These are phyloP conservation scores for Krasilnikovozyma curviuscula DNA, from an alignment of 768 basidiomycete species.

Conservation along the genomic window DNA sequence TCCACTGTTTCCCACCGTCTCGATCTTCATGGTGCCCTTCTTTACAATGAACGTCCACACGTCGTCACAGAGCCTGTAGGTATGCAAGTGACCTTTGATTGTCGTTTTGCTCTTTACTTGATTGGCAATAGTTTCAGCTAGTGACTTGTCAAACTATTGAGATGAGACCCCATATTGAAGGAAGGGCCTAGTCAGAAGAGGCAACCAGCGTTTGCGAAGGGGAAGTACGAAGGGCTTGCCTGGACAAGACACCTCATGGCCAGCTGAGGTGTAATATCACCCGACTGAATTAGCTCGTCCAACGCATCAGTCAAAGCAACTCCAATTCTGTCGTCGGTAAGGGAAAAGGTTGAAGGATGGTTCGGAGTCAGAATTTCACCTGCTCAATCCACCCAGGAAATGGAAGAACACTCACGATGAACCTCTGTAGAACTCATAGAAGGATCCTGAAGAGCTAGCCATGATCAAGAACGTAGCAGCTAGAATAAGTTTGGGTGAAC, in stretches of 20 bases:
- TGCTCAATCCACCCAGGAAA: not conserved
- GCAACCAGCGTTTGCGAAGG: too few species aligned
- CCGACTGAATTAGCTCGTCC: slow-evolving; percentile 92
- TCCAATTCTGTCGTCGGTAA: slow-evolving; percentile 52
- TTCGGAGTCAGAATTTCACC: not conserved
- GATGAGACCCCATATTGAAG: not conserved
- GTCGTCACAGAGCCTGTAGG: slow-evolving; percentile 77
- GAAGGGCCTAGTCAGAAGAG: too few species aligned
- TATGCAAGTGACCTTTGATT: slow-evolving; percentile 83
- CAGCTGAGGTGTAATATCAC: slow-evolving; percentile 87
- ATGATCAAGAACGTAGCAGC: not conserved
- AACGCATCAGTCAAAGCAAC: slow-evolving; percentile 94
- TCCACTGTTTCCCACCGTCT: slow-evolving; percentile 26
- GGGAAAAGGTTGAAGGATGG: not conserved
- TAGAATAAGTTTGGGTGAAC: not conserved
- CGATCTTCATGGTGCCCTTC: slow-evolving; percentile 87
- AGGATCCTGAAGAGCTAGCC: slow-evolving; percentile 28
- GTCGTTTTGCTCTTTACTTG: slow-evolving; percentile 87
- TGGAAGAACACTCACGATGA: slow-evolving; percentile 48
- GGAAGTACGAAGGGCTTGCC: slow-evolving; percentile 33
- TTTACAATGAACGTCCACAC: slow-evolving; percentile 99
- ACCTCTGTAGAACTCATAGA: slow-evolving; percentile 83
- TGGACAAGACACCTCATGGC: slow-evolving; percentile 98
- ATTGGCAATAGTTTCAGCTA: slow-evolving; percentile 80
- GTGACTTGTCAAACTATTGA: slow-evolving; percentile 77